phyloP scores from a whole-genome alignment of 805 yeast species.

The Wickerhamiella azymoides region DNA sequence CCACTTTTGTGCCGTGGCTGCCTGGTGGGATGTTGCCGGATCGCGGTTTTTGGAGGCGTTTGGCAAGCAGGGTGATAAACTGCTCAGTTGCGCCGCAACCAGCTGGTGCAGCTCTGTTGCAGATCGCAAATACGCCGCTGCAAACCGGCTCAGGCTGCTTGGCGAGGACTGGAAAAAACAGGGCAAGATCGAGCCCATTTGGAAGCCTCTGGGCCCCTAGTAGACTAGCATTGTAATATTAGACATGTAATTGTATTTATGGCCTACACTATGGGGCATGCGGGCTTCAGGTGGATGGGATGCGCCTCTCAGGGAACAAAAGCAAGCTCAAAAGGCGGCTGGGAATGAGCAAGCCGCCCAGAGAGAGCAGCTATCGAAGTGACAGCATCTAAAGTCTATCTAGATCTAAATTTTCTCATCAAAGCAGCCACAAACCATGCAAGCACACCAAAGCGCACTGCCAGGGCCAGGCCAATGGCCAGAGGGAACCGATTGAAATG shows the following conservation, averaged over 20 bases:
- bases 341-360: background rate
- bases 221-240: too few species aligned
- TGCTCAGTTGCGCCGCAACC: conserved; percentile 34
- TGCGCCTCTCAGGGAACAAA: too few species aligned
- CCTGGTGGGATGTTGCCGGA: conserved; percentile 90
- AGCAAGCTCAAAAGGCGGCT: too few species aligned
- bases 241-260: too few species aligned
- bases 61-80: conserved; percentile 57
- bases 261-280: too few species aligned
- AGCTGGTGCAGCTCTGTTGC: conserved; percentile 42
- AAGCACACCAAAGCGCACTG: background rate
- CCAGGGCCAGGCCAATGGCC: conserved; percentile 12
- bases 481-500: conserved; percentile 17
- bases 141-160: conserved; percentile 57
- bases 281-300: too few species aligned
- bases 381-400: too few species aligned
- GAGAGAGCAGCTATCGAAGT: too few species aligned
- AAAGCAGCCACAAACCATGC: background rate
- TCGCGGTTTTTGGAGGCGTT: conserved; percentile 39
- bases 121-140: conserved; percentile 52
- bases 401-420: conserved; percentile 5
- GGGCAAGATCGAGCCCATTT: conserved; percentile 29
- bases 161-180: conserved; percentile 63
- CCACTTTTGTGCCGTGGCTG: conserved; percentile 56
- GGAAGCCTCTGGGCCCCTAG: conserved; percentile 15